Evolutionary conservation across 2,329 filamentous ascomycete genomes (phyloP), one percentile per base, ranked within the genome.

Genomic region (Rutstroemia sp.): DNA sequence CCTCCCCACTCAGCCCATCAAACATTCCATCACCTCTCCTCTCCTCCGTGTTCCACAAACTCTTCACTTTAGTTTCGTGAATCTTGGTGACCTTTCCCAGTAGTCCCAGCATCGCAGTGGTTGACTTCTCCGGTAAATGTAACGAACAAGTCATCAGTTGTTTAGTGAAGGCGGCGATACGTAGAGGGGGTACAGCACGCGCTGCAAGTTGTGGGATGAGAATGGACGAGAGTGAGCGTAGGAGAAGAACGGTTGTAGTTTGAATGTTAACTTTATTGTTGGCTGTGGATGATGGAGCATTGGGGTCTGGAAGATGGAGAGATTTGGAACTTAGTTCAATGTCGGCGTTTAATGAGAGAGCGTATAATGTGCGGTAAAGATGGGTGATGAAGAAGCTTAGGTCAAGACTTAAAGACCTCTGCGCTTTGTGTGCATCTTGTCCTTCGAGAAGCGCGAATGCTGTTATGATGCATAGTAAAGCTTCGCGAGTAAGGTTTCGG

Each of bases 11-110:
- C 45, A 86, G 71, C 0, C 90, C 78, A 71, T 92, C 87, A 67
- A 89, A 97, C 1, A 86, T 82, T 2, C 94, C 94, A 69, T 97
- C 92, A 6, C 92, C 92, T 69, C 89, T 88, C 50, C 92, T 80
- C 75, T 97, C 94, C 69, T 97, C 92, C 0, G 91, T 95, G 66
- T 95, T 85, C 92, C 94, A 99, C 59, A 99, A 72, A n/a, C 86
- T 83, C 39, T 82, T 82, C 45, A 97, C 82, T 72, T 92, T 95
- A 64, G 84, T 86, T 48, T 85, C 85, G 69, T 99, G 91, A 2
- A 86, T 85, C 71, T 88, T 89, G 0, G 87, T 82, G 2, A 97
- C 82, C 64, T 92, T 87, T 51, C 82, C 82, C 45, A 97, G 72
- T 27, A 99, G 76, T 2, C 86, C 86, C 4, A 96, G 75, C 54